Percentiles rank a stretch among this genome's conserved stretches.
These are phyloP conservation scores for Willaertia magna DNA, from an alignment of 208 protist species.

Conservation along the genomic window DNA sequence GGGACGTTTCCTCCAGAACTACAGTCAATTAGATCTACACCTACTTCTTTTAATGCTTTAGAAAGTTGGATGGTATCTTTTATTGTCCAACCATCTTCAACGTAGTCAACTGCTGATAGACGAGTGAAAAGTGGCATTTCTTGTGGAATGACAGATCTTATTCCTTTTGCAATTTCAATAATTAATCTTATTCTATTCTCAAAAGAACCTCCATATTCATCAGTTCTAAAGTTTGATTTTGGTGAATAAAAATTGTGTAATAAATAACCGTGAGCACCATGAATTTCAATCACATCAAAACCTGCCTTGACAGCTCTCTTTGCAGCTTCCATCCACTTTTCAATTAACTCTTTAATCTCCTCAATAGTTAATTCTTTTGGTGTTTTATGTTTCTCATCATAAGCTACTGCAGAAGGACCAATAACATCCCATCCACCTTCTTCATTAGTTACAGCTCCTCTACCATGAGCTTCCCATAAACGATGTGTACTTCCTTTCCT, in stretches of 20 bases:
- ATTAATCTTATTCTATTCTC: slow-evolving; percentile 19
- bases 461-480: neutral
- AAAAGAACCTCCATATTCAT: neutral
- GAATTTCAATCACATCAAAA: slow-evolving; percentile 11
- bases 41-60: slow-evolving; percentile 19
- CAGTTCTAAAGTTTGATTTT: slow-evolving; percentile 15
- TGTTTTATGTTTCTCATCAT: neutral
- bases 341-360: neutral
- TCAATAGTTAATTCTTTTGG: neutral
- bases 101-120: slow-evolving; percentile 16
- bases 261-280: slow-evolving; percentile 12
- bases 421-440: neutral
- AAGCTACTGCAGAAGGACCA: neutral
- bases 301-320: neutral
- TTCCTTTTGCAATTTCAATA: slow-evolving; percentile 15
- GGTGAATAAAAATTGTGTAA: neutral
- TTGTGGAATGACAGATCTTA: slow-evolving; percentile 12
- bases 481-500: neutral
- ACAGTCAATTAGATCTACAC: slow-evolving; percentile 29
- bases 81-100: slow-evolving; percentile 21
- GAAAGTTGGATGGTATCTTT: slow-evolving; percentile 22
- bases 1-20: slow-evolving; percentile 15
- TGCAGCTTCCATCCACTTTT: neutral
- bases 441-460: neutral
- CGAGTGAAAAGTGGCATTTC: slow-evolving; percentile 20